Conservation (phyloP, 2,329 filamentous ascomycete genomes). For the Truncatella angustata region DNA sequence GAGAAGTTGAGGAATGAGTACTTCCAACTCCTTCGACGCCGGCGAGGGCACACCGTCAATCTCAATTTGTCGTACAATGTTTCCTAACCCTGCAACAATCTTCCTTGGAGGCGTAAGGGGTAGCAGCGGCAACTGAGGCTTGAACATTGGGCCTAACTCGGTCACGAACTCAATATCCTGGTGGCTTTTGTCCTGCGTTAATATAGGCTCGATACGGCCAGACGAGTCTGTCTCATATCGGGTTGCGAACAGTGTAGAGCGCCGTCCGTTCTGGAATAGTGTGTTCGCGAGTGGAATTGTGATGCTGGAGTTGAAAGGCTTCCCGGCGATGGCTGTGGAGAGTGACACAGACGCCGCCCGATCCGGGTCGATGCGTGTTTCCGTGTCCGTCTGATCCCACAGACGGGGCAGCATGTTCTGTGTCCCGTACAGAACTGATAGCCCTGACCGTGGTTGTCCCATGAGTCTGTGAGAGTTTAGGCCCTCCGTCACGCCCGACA, state of each 20-base stretch:
- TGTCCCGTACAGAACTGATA: slow-evolving; percentile 51
- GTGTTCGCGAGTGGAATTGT: slow-evolving; percentile 74
- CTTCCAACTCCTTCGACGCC: slow-evolving; percentile 71
- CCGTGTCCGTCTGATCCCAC: slow-evolving; percentile 35
- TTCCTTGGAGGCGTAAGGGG: slow-evolving; percentile 62
- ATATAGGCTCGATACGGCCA: slow-evolving; percentile 20
- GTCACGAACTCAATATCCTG: slow-evolving; percentile 30
- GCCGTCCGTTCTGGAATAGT: slow-evolving; percentile 67
- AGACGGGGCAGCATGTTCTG: slow-evolving; percentile 43
- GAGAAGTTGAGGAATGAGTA: slow-evolving; percentile 58
- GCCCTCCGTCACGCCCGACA: slow-evolving; percentile 57
- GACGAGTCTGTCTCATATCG: slow-evolving; percentile 32
- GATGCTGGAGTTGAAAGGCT: slow-evolving; percentile 23
- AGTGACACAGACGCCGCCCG: slow-evolving; percentile 18
- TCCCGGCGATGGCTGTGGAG: neutral
- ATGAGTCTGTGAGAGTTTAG: slow-evolving; percentile 37
- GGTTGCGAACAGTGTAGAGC: slow-evolving; percentile 54
- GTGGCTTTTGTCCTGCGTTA: slow-evolving; percentile 33
- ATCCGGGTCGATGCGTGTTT: slow-evolving; percentile 19
- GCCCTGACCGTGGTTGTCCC: slow-evolving; percentile 35
- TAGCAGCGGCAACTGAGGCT: slow-evolving; percentile 44
- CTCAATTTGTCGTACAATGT: slow-evolving; percentile 69
- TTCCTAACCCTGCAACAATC: slow-evolving; percentile 69
- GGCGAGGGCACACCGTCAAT: slow-evolving; percentile 47
- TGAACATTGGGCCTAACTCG: neutral